phyloP scores from a whole-genome alignment of 495 filamentous ascomycete species.

The Xanthoparmelia taractica region DNA sequence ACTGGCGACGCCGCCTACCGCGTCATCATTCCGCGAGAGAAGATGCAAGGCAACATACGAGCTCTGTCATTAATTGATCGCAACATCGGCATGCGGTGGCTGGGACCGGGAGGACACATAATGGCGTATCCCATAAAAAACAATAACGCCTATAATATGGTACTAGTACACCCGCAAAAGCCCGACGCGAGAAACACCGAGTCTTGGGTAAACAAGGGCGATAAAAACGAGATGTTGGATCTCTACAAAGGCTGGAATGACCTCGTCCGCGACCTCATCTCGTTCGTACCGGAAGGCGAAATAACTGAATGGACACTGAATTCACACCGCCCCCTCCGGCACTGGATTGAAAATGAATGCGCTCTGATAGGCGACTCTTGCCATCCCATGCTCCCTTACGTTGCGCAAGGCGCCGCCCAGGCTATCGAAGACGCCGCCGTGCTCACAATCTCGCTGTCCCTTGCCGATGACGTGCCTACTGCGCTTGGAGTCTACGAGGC shows the following conservation, averaged over 20 bases:
- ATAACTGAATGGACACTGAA: constrained; percentile 78
- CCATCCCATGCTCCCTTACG: constrained; percentile 57
- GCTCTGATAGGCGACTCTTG: constrained; percentile 60
- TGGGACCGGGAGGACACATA: constrained; percentile 69
- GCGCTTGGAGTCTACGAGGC: constrained; percentile 64
- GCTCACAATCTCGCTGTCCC: constrained; percentile 52
- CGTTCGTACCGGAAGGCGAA: constrained; percentile 71
- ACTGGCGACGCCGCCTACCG: constrained; percentile 77
- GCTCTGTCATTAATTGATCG: constrained; percentile 58
- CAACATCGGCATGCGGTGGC: constrained; percentile 67
- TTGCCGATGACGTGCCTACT: constrained; percentile 46
- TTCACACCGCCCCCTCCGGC: constrained; percentile 59
- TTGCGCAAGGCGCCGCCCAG: constrained; percentile 45
- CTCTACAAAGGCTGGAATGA: constrained; percentile 67
- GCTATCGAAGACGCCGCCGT: constrained; percentile 47
- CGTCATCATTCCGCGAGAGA: constrained; percentile 65
- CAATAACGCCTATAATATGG: constrained; percentile 73
- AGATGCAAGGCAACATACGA: constrained; percentile 60
- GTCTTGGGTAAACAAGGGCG: constrained; percentile 67
- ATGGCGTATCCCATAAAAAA: constrained; percentile 73
- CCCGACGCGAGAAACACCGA: constrained; percentile 64
- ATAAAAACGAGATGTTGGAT: constrained; percentile 58
- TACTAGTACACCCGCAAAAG: constrained; percentile 68
- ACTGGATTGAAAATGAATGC: constrained; percentile 58
- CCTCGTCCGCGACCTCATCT: constrained; percentile 61